Conservation (phyloP, 2,329 filamentous ascomycete genomes). For the Neofusicoccum kwambonambiense region DNA sequence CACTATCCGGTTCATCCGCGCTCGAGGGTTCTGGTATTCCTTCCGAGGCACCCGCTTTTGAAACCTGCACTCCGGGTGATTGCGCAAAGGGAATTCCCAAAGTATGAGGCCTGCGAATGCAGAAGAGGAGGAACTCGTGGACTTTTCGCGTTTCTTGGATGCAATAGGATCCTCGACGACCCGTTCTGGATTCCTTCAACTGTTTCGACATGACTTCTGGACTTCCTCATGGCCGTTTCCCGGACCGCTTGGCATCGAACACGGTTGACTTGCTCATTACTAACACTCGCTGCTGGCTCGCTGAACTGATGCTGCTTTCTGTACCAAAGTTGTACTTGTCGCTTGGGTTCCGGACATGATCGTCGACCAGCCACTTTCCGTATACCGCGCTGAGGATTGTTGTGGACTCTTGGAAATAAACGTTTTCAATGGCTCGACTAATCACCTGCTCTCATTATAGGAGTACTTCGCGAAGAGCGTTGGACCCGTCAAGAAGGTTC, state of each 20-base stretch:
- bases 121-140: background rate
- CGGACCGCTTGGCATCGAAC: background rate
- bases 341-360: conserved; percentile 18
- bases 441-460: conserved; percentile 68
- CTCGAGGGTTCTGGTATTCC: background rate
- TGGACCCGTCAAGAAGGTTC: conserved; percentile 85
- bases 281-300: conserved; percentile 61
- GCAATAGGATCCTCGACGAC: background rate
- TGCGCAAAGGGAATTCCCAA: background rate
- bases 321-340: conserved; percentile 5
- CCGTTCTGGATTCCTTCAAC: background rate
- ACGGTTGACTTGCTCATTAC: conserved; percentile 25
- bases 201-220: conserved; percentile 7
- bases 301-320: conserved; percentile 46
- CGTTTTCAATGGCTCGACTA: conserved; percentile 52
- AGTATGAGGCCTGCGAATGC: background rate
- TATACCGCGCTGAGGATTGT: conserved; percentile 23
- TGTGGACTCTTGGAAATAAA: background rate
- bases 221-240: background rate
- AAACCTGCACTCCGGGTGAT: background rate
- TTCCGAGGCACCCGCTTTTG: background rate
- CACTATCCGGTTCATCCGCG: background rate
- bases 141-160: background rate
- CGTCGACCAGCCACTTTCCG: conserved; percentile 23
- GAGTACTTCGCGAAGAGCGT: conserved; percentile 92